Conservation (phyloP, 176 grass and related monocot genomes). For the Tuctoria greenei region DNA sequence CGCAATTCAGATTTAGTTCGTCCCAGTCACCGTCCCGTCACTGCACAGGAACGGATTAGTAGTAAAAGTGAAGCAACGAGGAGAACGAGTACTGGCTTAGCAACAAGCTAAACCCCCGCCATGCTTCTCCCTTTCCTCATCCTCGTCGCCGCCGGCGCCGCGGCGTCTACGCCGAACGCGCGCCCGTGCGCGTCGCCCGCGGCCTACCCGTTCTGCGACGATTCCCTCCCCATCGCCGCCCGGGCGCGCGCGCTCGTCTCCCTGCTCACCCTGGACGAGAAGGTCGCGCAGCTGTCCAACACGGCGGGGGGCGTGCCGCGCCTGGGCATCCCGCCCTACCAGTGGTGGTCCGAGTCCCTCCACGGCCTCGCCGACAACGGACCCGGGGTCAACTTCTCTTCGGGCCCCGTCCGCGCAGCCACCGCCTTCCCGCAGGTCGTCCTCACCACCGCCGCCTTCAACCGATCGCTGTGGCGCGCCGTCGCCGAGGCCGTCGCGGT, state of each 20-base stretch:
- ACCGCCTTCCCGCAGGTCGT: slow-evolving; percentile 84
- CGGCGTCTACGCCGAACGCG: not conserved
- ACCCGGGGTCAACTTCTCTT: slow-evolving; percentile 69
- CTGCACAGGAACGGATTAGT: not conserved
- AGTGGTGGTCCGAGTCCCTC: slow-evolving; percentile 99
- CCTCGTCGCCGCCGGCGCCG: not conserved
- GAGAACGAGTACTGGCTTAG: not conserved
- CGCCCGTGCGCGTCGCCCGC: slow-evolving; percentile 38
- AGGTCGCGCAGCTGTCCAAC: slow-evolving; percentile 92
- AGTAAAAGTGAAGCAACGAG: not conserved
- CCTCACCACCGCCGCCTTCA: slow-evolving; percentile 78
- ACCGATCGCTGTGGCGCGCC: slow-evolving; percentile 75
- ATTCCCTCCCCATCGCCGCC: slow-evolving; percentile 51
- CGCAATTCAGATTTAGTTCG: not conserved
- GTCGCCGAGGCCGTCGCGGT: slow-evolving; percentile 57
- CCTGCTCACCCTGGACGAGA: slow-evolving; percentile 82
- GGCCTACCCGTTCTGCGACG: slow-evolving; percentile 69
- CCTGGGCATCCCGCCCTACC: slow-evolving; percentile 72
- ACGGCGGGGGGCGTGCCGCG: slow-evolving; percentile 61
- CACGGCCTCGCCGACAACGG: slow-evolving; percentile 81
- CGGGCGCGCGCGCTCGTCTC: slow-evolving; percentile 72
- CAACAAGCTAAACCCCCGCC: not conserved
- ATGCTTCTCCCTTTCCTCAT: slow-evolving; percentile 27
- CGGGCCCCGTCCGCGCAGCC: slow-evolving; percentile 63
- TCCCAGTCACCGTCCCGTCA: not conserved